Conservation (phyloP, 768 basidiomycete genomes). For the Daedaleopsis sinensis region DNA sequence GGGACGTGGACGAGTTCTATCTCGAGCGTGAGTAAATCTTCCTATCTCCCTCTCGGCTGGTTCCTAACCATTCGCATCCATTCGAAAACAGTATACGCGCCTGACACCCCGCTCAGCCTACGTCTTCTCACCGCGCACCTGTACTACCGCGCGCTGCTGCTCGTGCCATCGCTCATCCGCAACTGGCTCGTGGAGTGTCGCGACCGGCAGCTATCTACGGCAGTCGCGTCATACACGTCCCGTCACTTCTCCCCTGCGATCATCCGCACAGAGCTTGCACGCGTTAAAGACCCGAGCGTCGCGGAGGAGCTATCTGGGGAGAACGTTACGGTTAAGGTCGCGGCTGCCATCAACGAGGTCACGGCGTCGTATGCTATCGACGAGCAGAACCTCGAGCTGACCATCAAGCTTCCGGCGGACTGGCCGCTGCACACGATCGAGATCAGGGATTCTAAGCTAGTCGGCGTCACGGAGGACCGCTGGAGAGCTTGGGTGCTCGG, state of each 20-base stretch:
- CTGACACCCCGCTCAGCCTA: conserved; percentile 51
- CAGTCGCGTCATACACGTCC: conserved; percentile 79
- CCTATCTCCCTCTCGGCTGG: background rate
- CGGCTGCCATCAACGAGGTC: conserved; percentile 75
- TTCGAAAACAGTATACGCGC: conserved; percentile 55
- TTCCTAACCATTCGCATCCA: background rate
- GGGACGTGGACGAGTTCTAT: conserved; percentile 84
- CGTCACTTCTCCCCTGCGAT: conserved; percentile 88
- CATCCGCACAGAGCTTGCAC: conserved; percentile 79
- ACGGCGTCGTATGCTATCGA: conserved; percentile 86
- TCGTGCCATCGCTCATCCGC: conserved; percentile 84
- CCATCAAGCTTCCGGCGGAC: conserved; percentile 81
- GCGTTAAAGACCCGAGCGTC: conserved; percentile 59
- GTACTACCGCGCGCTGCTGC: conserved; percentile 84
- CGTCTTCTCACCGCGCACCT: conserved; percentile 82
- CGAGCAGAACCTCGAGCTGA: conserved; percentile 91
- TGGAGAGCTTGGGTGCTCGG: conserved; percentile 96
- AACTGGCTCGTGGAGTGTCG: conserved; percentile 87
- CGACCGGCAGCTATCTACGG: conserved; percentile 82
- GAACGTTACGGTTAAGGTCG: conserved; percentile 79
- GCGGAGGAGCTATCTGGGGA: conserved; percentile 70
- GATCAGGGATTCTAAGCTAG: conserved; percentile 78
- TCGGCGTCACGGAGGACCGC: conserved; percentile 86
- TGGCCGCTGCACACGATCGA: conserved; percentile 91
- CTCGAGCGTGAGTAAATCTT: conserved; percentile 57